Conservation (phyloP, 441 rosid species). For the Erysimum cheiri region DNA sequence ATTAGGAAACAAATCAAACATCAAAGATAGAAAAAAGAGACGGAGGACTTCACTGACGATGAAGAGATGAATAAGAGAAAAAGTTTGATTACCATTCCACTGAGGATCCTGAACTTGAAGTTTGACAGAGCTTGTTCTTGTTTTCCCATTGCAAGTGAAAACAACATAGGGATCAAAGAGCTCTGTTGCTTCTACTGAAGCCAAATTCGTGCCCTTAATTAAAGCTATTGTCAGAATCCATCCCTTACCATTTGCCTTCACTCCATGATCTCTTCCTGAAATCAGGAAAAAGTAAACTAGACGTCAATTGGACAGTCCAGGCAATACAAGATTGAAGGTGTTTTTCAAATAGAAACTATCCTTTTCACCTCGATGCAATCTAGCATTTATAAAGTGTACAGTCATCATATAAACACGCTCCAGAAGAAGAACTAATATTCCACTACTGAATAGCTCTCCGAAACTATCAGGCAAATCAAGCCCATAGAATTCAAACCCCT, state of each 20-base stretch:
- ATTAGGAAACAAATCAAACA: conserved; percentile 11
- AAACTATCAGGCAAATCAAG: conserved; percentile 91
- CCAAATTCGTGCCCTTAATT: conserved; percentile 71
- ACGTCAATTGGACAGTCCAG: neutral
- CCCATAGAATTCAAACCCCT: conserved; percentile 75
- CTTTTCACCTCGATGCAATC: conserved; percentile 61
- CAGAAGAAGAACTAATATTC: conserved; percentile 62
- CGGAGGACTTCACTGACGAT: neutral
- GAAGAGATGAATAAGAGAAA: conserved; percentile 27
- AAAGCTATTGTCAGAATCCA: conserved; percentile 92
- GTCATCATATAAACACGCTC: conserved; percentile 69
- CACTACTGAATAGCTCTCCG: conserved; percentile 71
- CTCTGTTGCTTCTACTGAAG: conserved; percentile 59
- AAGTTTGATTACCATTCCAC: conserved; percentile 72
- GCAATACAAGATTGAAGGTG: neutral
- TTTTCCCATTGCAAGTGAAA: conserved; percentile 82
- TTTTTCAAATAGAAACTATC: neutral
- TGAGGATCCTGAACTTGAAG: conserved; percentile 79
- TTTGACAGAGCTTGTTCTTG: conserved; percentile 84
- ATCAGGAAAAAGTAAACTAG: neutral
- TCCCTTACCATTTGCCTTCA: conserved; percentile 75
- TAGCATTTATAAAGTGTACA: conserved; percentile 70
- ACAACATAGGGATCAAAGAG: conserved; percentile 79
- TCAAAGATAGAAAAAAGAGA: conserved; percentile 28
- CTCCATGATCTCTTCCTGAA: conserved; percentile 71